Base-by-base conservation (phyloP, 2,329 filamentous ascomycete species). In the Cladosporium sphaerospermum region DNA sequence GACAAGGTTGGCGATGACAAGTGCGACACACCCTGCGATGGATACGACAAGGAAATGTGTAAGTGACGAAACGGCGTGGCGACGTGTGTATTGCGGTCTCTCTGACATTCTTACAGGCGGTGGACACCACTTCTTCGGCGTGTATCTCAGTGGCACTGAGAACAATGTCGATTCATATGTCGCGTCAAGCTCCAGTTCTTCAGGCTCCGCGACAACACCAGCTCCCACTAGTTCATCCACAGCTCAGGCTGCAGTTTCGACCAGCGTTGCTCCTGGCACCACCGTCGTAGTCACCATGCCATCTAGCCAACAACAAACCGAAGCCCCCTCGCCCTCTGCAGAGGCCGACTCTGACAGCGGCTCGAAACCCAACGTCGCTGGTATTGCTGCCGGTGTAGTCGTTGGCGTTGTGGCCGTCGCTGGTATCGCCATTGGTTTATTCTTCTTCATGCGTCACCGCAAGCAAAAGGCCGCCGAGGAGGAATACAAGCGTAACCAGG, bases 321-420 rank as follows among this genome's bases (percentile, higher is more conserved):
- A 52, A 58, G 61, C 36, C 55, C 62, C 78, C 61, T 63, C 61
- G 76, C 75, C 11, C 64, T 80, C 54, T 76, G 74, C 79, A 48
- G 14, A 72, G 39, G 61, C 78, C 34, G 62, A 70, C 19, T 70
- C 77, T 56, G 4, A 56, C 47, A 45, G 46, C 7, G 57, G 60
- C 11, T 60, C 60, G 16, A 66, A 67, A 16, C 75, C 84, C n/a
- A 91, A 85, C 66, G 87, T 83, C n/a, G 87, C 83, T 37, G 89
- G 86, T 45, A 91, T 97, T 60, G 90, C 87, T 14, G 92, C 85
- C 9, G 92, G 92, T 56, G 88, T 89, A 1, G 91, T 96, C 2
- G 87, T 93, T 8, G 90, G 88, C 54, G 82, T 96, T 2, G 75
- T 95, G 2, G 87, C 74, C 1, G 64, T 90, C 4, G 80, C 76